Base-by-base conservation (phyloP, 192 early-diverging fungal species). In the Coemansia sp. region DNA sequence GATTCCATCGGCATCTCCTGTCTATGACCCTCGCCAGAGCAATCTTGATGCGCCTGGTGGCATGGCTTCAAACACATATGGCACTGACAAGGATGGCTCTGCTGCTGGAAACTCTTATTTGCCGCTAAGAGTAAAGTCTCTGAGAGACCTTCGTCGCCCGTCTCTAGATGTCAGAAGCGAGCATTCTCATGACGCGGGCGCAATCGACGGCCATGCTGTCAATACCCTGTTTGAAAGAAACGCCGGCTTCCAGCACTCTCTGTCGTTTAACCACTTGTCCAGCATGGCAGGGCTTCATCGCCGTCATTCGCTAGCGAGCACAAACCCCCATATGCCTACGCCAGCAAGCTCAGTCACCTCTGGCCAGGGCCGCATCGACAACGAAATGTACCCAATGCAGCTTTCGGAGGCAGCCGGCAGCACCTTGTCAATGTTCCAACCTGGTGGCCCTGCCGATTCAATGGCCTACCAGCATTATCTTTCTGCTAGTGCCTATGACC, bases 221-320 rank as follows among this genome's bases (percentile, higher is more conserved):
- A 63, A 61, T 31, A 34, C 68, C 3, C 56, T 63, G 2, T 71
- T 69, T 56, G 77, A 79, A 32, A 71, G 77, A 16, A 56, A 45
- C 18, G 58, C 68, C 16, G 61, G 63, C 18, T 18, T 72, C 18
- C 61, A 67, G 16, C 69, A 67, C 25, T 59, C 68, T 42, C 36
- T 68, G 69, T 34, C 68, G 3, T 66, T 71, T 16, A 66, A 54
- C 33, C 69, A 68, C 10, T 25, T 72, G 33, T 51, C 73, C 3
- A 73, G 62, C 29, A 64, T 72, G 61, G 28, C 76, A 3, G 64
- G 56, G 17, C 54, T 75, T 7, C 69, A 72, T 42, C 73, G 78
- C 67, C 59, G 78, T 10, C 78, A 81, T 64, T 81, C 78, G 17
- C 66, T 80, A 7, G 66, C 72, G 22, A 65, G 66, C 56, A 38